Percentiles rank a stretch among this genome's conserved stretches.
Evolutionary conservation across 78 protist species (phyloP).

Genomic region (Dictyostelium citrinum): DNA sequence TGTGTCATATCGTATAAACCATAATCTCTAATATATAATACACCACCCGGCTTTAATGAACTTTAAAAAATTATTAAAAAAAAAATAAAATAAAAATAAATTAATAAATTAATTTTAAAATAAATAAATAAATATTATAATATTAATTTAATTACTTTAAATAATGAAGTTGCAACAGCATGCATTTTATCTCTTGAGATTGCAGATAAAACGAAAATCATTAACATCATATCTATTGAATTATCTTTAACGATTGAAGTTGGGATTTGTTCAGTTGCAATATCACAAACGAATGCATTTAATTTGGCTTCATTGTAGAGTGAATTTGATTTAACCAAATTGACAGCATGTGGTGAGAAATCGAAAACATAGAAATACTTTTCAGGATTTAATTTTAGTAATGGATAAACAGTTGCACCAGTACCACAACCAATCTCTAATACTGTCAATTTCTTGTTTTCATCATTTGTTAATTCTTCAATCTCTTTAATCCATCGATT

Average conservation of each 20-base stretch:
- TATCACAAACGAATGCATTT: slow-evolving; percentile 75
- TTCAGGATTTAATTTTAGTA: slow-evolving; percentile 62
- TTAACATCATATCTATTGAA: slow-evolving; percentile 63
- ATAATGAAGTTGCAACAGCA: slow-evolving; percentile 26
- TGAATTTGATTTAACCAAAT: slow-evolving; percentile 57
- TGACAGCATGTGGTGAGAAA: slow-evolving; percentile 76
- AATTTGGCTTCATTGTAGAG: slow-evolving; percentile 41
- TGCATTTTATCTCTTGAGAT: slow-evolving; percentile 44
- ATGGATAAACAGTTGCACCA: slow-evolving; percentile 76
- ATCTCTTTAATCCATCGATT: neutral
- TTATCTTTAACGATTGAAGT: slow-evolving; percentile 28
- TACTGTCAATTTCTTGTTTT: neutral
- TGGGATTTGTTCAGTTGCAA: slow-evolving; percentile 59
- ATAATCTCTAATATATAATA: slow-evolving; percentile 81
- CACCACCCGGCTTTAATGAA: slow-evolving; percentile 85
- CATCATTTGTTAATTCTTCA: neutral
- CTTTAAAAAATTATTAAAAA: too few relatives aligned
- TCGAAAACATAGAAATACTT: slow-evolving; percentile 70
- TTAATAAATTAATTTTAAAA: neutral
- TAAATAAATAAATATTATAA: neutral
- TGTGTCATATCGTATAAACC: slow-evolving; percentile 87
- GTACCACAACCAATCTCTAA: slow-evolving; percentile 84
- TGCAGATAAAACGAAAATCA: slow-evolving; percentile 84
- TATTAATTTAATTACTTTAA: neutral
- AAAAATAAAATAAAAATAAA: neutral